These are phyloP conservation scores for Cytidiella melzeri DNA, from an alignment of 768 basidiomycete genomes.

Conservation along the genomic window DNA sequence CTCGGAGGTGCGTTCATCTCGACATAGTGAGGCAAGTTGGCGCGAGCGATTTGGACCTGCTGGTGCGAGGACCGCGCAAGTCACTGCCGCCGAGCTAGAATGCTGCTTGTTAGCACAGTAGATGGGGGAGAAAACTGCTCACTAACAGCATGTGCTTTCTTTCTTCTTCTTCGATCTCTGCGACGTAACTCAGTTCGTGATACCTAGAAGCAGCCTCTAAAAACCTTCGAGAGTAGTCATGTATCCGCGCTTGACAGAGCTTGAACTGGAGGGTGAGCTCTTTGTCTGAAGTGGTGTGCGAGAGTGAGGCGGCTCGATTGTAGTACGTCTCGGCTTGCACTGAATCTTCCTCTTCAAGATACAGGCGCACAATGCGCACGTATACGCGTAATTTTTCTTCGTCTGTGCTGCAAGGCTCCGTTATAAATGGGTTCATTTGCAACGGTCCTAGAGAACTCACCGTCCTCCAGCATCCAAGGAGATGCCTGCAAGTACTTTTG, in stretches of 20 bases:
- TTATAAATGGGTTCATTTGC: slow-evolving; percentile 1
- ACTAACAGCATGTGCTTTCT: slow-evolving; percentile 84
- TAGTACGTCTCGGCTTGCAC: slow-evolving; percentile 98
- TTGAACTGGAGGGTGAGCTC: slow-evolving; percentile 82
- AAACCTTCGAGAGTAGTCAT: slow-evolving; percentile 89
- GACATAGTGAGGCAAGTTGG: slow-evolving; percentile 84
- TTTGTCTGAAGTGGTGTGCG: slow-evolving; percentile 73
- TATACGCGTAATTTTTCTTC: slow-evolving; percentile 86
- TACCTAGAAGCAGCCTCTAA: slow-evolving; percentile 91
- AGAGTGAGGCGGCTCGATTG: slow-evolving; percentile 88
- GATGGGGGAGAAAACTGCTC: background rate
- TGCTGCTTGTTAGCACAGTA: slow-evolving; percentile 6
- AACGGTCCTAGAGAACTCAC: slow-evolving; percentile 34
- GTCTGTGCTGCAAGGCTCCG: too few species aligned
- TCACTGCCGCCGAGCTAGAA: slow-evolving; percentile 79
- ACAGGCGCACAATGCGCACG: slow-evolving; percentile 88
- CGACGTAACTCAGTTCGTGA: slow-evolving; percentile 89
- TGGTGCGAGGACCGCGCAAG: slow-evolving; percentile 93
- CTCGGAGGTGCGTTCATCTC: slow-evolving; percentile 84
- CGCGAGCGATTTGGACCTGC: slow-evolving; percentile 96
- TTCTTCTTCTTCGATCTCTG: slow-evolving; percentile 91
- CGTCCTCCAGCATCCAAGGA: slow-evolving; percentile 86
- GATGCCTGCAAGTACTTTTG: slow-evolving; percentile 86
- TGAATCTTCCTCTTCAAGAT: slow-evolving; percentile 94
- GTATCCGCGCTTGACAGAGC: slow-evolving; percentile 90